Evolutionary conservation across 768 basidiomycete species (phyloP).

Genomic region (Trametes elegans): DNA sequence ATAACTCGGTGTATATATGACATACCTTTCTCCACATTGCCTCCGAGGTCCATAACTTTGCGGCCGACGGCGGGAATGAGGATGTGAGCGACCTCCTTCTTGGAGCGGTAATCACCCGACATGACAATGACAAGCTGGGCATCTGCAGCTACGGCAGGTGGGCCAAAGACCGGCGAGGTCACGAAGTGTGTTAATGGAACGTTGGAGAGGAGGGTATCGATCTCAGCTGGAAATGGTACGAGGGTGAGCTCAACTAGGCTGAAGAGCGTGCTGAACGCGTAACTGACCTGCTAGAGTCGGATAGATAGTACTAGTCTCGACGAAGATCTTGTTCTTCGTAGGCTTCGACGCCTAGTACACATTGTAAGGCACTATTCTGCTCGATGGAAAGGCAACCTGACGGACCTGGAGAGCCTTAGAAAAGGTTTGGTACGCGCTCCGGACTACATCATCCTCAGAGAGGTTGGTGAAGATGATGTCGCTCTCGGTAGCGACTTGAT

Average conservation of each 20-base stretch:
- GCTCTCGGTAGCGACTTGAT: conserved; percentile 60
- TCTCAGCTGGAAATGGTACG: conserved; percentile 45
- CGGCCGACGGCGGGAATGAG: conserved; percentile 76
- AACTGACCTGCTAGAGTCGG: conserved; percentile 28
- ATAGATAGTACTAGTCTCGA: conserved; percentile 78
- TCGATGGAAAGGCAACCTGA: background rate
- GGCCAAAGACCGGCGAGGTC: conserved; percentile 75
- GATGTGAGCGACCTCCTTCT: conserved; percentile 76
- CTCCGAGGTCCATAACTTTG: conserved; percentile 80
- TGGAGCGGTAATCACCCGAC: conserved; percentile 79
- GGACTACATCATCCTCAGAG: conserved; percentile 68
- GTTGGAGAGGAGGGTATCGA: conserved; percentile 64
- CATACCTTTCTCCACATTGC: conserved; percentile 78
- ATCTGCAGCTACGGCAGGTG: conserved; percentile 62
- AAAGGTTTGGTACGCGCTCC: conserved; percentile 59
- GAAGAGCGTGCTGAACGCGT: conserved; percentile 48
- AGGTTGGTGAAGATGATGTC: conserved; percentile 79
- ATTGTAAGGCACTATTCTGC: background rate
- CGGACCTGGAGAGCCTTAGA: conserved; percentile 55
- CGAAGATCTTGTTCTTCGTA: conserved; percentile 66
- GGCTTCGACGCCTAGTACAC: conserved; percentile 35
- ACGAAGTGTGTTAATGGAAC: conserved; percentile 63
- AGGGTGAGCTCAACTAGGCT: conserved; percentile 41
- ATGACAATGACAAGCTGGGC: conserved; percentile 71
- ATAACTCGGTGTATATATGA: background rate